phyloP scores from a whole-genome alignment of 2,329 filamentous ascomycete genomes.

The Thielaviopsis cerberus region DNA sequence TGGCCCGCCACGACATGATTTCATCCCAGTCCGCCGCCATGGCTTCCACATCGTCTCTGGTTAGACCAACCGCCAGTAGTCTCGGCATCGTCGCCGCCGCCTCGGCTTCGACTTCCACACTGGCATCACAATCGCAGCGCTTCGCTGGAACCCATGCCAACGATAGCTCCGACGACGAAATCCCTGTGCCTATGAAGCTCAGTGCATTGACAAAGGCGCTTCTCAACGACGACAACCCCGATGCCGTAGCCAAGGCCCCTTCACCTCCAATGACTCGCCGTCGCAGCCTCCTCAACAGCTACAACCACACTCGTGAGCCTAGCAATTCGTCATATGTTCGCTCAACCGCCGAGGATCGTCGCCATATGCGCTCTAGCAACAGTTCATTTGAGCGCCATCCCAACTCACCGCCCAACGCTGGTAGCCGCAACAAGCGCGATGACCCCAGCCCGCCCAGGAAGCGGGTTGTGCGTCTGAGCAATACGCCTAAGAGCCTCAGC shows the following conservation, averaged over 20 bases:
- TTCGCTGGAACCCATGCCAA: constrained; percentile 31
- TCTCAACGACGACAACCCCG: constrained; percentile 43
- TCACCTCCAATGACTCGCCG: constrained; percentile 31
- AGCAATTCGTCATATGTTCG: not conserved
- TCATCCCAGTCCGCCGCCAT: constrained; percentile 17
- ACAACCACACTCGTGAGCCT: not conserved
- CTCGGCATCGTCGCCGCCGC: not conserved
- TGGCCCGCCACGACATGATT: constrained; percentile 29
- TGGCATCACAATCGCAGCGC: constrained; percentile 24
- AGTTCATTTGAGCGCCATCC: constrained; percentile 22
- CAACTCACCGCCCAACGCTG: constrained; percentile 21
- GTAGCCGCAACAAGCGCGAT: constrained; percentile 26
- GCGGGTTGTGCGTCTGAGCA: constrained; percentile 38
- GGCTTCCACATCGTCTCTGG: constrained; percentile 10
- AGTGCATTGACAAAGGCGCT: constrained; percentile 82
- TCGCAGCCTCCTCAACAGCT: constrained; percentile 26
- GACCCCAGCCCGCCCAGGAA: constrained; percentile 37
- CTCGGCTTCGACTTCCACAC: not conserved
- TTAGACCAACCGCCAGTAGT: not conserved
- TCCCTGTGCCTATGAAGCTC: constrained; percentile 78
- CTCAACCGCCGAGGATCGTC: constrained; percentile 22
- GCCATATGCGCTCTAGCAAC: constrained; percentile 30
- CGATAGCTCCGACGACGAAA: constrained; percentile 89
- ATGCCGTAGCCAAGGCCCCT: constrained; percentile 24
- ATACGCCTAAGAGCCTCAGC: constrained; percentile 27